Evolutionary conservation across 2,329 filamentous ascomycete genomes (phyloP).

Genomic region (Ambrosiella xylebori): DNA sequence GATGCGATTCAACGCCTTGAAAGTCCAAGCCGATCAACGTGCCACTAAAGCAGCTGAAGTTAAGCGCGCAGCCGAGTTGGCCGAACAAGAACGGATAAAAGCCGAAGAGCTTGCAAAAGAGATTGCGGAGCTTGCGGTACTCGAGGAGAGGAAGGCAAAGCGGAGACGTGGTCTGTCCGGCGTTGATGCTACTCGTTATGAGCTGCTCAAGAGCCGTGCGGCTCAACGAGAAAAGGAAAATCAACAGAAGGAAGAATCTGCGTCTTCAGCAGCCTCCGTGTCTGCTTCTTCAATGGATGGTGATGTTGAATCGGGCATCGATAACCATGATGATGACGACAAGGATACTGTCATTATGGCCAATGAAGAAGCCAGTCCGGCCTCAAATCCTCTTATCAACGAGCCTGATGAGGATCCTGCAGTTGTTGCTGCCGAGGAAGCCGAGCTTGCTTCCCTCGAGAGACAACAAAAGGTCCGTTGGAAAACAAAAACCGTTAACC

Average conservation of each 20-base stretch:
- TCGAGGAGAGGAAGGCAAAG: constrained; percentile 6
- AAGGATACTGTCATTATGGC: constrained; percentile 12
- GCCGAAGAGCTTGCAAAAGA: constrained; percentile 5
- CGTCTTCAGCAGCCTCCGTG: constrained; percentile 8
- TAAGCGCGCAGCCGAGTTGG: constrained; percentile 4
- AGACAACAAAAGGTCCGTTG: neutral
- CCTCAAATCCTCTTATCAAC: neutral
- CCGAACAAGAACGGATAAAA: constrained; percentile 3
- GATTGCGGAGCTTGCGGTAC: constrained; percentile 2
- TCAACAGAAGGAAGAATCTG: constrained; percentile 7
- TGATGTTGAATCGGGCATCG: constrained; percentile 9
- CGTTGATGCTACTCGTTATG: constrained; percentile 3
- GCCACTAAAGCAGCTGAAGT: neutral
- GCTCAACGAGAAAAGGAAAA: constrained; percentile 5
- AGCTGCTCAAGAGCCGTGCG: constrained; percentile 4
- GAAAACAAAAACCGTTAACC: neutral
- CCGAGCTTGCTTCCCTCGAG: constrained; percentile 8
- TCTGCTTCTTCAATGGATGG: constrained; percentile 8
- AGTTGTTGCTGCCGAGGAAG: constrained; percentile 4
- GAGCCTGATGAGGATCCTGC: constrained; percentile 11
- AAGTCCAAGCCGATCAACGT: constrained; percentile 5
- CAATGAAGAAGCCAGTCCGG: constrained; percentile 7
- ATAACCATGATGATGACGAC: constrained; percentile 10
- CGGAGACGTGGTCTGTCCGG: constrained; percentile 1
- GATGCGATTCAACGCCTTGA: constrained; percentile 6